Base-by-base conservation (phyloP, 2,329 filamentous ascomycete genomes). In the Fusarium ramigenum region DNA sequence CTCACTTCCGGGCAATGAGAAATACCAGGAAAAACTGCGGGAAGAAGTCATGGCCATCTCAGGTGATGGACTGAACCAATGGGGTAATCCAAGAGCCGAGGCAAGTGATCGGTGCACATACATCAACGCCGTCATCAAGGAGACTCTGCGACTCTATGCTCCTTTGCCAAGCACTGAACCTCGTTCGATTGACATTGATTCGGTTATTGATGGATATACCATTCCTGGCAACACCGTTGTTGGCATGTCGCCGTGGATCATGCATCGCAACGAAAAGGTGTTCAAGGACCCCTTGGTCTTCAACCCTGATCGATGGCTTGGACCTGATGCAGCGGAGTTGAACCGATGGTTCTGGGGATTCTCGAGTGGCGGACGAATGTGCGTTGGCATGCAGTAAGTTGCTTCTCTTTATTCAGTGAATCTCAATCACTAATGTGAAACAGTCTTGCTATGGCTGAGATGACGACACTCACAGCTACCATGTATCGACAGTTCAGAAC, bases 121-220 rank as follows among this genome's bases (percentile, higher is more conserved):
- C 65, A 77, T 88, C 1, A 80, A 86, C 52, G 86, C 85, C 3
- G 79, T 88, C 3, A 83, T 88, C 70, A 87, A 85, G 50, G 87
- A 89, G 74, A 86, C 86, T 0, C 72, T 88, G 7, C 78, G 86
- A 2, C 77, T 89, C 1, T 85, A 87, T 50, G 82, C 86, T 16
- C 87, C 87, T 1, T 80, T 89, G 12, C 87, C 88, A 1, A 85
- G 85, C 30, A 85, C 83, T 0, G 83, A 89, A 58, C 87, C 87
- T 11, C 82, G 87, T 9, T 83, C 82, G 37, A 32, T 74, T 2
- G 63, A 64, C 1, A 34, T 32, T 4, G 76, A 73, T 12, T 63
- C 69, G 2, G 60, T 60, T 0, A 66, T 80, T 4, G 75, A 79
- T 19, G 78, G 76, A 5, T 80, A 77, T 23, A 25, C 39, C 0